phyloP scores from a whole-genome alignment of 495 filamentous ascomycete genomes.

The Daldinia decipiens region DNA sequence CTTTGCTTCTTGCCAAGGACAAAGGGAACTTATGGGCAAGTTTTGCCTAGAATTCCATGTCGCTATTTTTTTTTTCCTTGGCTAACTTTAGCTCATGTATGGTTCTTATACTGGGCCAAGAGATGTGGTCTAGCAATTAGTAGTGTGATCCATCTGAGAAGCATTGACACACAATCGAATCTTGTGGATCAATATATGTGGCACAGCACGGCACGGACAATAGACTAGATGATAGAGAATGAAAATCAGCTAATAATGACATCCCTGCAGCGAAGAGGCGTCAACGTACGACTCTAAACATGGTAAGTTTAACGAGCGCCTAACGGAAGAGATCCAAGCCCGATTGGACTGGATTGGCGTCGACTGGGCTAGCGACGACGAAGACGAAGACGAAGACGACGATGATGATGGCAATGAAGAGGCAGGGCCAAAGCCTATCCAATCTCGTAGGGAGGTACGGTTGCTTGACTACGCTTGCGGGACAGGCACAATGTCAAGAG shows the following conservation, averaged over 20 bases:
- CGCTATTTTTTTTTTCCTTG: neutral
- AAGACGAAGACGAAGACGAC: constrained; percentile 40
- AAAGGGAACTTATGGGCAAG: constrained; percentile 1
- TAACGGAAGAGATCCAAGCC: constrained; percentile 60
- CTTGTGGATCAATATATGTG: constrained; percentile 29
- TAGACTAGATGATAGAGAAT: constrained; percentile 8
- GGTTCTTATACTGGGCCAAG: neutral
- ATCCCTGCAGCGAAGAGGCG: constrained; percentile 51
- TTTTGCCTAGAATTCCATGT: neutral
- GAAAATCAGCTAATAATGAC: constrained; percentile 26
- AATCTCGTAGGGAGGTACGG: constrained; percentile 59
- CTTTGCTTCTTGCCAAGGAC: neutral
- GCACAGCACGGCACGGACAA: constrained; percentile 20
- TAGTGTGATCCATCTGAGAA: constrained; percentile 10
- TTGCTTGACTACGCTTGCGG: constrained; percentile 83
- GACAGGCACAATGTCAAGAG: constrained; percentile 69
- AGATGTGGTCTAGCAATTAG: constrained; percentile 10
- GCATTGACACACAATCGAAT: constrained; percentile 19
- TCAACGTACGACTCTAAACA: constrained; percentile 55
- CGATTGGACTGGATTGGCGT: constrained; percentile 71
- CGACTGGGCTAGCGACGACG: constrained; percentile 58
- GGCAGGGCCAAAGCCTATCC: neutral
- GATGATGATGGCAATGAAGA: constrained; percentile 53
- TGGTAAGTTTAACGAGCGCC: constrained; percentile 49
- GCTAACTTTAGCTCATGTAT: constrained; percentile 7